phyloP scores from a whole-genome alignment of 257 asterid genomes.

The Thymus quinquecostatus region DNA sequence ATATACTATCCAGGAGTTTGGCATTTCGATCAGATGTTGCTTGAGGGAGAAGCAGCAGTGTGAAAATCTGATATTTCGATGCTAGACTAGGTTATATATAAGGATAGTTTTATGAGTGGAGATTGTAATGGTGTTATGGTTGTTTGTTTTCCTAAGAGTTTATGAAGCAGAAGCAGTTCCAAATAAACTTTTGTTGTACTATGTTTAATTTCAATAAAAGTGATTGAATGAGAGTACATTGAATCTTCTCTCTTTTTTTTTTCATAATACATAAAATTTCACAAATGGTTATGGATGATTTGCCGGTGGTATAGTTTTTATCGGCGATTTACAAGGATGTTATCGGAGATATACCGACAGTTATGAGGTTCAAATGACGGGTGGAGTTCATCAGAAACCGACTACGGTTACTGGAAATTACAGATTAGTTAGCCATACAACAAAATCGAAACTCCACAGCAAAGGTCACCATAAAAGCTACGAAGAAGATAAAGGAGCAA shows the following conservation, averaged over 20 bases:
- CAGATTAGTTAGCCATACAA: too few species aligned
- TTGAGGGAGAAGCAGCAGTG: slow-evolving; percentile 36
- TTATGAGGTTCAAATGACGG: too few species aligned
- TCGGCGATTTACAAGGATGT: too few species aligned
- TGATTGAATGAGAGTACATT: not conserved
- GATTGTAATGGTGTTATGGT: not conserved
- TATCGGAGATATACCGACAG: too few species aligned
- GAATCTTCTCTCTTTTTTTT: not conserved
- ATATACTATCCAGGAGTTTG: slow-evolving; percentile 44
- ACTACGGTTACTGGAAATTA: too few species aligned
- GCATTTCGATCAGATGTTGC: slow-evolving; percentile 60
- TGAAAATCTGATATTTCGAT: not conserved
- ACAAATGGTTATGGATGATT: too few species aligned
- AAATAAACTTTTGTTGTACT: not conserved
- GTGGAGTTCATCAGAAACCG: too few species aligned
- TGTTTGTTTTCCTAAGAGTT: not conserved
- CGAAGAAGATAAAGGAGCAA: not conserved
- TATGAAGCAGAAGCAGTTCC: not conserved
- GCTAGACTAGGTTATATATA: slow-evolving; percentile 18
- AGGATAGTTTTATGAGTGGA: not conserved
- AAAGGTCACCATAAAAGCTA: too few species aligned
- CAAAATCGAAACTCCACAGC: too few species aligned
- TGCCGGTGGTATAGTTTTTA: too few species aligned
- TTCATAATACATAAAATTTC: too few species aligned
- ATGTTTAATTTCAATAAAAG: not conserved